Conservation (phyloP, 148 eudicot genomes). For the Salicornia ramosissima region DNA sequence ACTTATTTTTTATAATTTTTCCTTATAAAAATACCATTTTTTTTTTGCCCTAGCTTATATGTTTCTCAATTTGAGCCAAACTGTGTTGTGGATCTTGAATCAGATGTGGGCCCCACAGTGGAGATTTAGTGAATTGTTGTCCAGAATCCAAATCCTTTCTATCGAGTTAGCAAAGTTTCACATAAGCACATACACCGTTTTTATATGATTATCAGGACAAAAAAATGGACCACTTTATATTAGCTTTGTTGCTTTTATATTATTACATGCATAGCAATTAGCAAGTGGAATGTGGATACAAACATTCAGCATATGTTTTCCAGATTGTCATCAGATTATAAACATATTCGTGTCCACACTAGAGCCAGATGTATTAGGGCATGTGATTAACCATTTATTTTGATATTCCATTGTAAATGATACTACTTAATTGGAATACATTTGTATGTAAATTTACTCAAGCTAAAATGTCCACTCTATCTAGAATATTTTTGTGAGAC, state of each 20-base stretch:
- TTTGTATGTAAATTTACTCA: no score
- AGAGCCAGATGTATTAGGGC: conserved; percentile 1
- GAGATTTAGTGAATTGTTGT: conserved; percentile 9
- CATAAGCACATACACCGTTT: background rate
- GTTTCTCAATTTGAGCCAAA: no score
- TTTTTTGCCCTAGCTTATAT: no score
- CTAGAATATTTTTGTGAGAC: no score
- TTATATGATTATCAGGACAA: conserved; percentile 2
- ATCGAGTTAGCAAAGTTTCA: background rate
- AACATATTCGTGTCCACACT: background rate
- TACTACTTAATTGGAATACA: no score
- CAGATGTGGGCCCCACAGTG: background rate
- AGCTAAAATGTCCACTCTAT: no score
- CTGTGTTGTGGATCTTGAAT: background rate
- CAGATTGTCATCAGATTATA: no score
- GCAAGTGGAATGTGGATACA: conserved; percentile 12
- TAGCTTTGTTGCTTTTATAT: background rate
- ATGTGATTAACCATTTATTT: no score
- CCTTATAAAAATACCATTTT: no score
- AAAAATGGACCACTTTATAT: conserved; percentile 20
- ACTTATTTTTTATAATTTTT: no score
- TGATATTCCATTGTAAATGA: no score
- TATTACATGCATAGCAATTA: conserved; percentile 3
- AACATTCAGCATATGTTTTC: background rate
- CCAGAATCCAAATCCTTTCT: conserved; percentile 10